Conservation (phyloP, 331 rosid species). For the Erythrophleum ivorense region DNA sequence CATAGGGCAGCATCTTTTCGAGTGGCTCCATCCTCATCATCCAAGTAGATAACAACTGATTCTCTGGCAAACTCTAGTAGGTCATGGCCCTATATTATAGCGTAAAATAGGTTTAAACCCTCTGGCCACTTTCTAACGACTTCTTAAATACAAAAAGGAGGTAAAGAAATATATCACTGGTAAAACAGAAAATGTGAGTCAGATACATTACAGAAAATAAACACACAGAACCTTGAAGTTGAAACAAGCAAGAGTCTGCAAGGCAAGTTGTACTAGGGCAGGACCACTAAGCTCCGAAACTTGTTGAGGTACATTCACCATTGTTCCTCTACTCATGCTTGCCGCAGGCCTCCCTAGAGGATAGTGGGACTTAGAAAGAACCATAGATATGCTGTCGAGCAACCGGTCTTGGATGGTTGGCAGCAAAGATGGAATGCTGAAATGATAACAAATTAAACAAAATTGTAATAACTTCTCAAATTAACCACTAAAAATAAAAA, state of each 20-base stretch:
- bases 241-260: slow-evolving; percentile 93
- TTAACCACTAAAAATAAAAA: slow-evolving; percentile 21
- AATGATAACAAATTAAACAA: slow-evolving; percentile 37
- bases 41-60: slow-evolving; percentile 90
- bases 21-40: slow-evolving; percentile 93
- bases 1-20: slow-evolving; percentile 96
- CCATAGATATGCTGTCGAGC: slow-evolving; percentile 88
- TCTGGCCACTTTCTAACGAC: slow-evolving; percentile 23
- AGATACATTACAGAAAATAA: slow-evolving; percentile 27
- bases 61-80: slow-evolving; percentile 95
- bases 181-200: slow-evolving; percentile 19
- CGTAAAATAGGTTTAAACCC: slow-evolving; percentile 32
- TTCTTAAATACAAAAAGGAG: slow-evolving; percentile 3
- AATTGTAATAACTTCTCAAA: slow-evolving; percentile 24
- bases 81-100: slow-evolving; percentile 81
- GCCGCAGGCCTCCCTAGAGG: slow-evolving; percentile 66
- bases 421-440: slow-evolving; percentile 87
- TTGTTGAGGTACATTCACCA: slow-evolving; percentile 64
- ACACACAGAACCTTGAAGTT: slow-evolving; percentile 77
- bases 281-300: slow-evolving; percentile 80
- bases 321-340: slow-evolving; percentile 64
- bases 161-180: slow-evolving; percentile 18
- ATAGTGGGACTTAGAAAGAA: slow-evolving; percentile 85
- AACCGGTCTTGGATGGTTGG: slow-evolving; percentile 93
- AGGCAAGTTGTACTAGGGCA: slow-evolving; percentile 84